Evolutionary conservation across 2,329 filamentous ascomycete genomes (phyloP), one percentile per base, ranked within the genome.

Genomic region (Colletotrichum musae): DNA sequence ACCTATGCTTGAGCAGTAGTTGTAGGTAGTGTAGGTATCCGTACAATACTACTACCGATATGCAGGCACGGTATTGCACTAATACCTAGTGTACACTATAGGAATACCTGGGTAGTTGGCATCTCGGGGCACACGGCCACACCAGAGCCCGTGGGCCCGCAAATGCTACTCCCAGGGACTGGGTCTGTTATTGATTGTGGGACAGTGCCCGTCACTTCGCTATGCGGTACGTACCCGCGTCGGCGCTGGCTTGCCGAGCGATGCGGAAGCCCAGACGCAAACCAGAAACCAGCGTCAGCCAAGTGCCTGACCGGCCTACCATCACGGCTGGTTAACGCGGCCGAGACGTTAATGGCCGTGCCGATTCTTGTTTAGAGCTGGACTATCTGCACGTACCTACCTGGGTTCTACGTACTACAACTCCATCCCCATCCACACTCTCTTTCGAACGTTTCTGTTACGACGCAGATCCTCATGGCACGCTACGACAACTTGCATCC

Each of bases 381-480:
- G 15, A 16, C 18, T 36, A 43, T 9, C 16, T 43, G 16, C 41
- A 43, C 6, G 13, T 43, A n/a, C 18, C 21, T 43, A n/a, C 18
- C 21, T 18, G 24, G 32, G 32, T 39, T 15, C 13, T 32, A 24
- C 60, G 18, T 41, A 26, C 39, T 16, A 7, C 9, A 36, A 10
- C 28, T 9, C 28, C 28, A 32, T 32, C 32, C 32, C 32, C 15
- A 13, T 21, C 52, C 24, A n/a, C 28, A 47, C 6, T 51, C 16
- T 5, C 6, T 24, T 41, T 28, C 24, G 28, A 32, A 43, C 45
- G 45, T 52, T 56, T 58, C 45, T 36, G n/a, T 16, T 50, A 21
- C 63, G 32, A 45, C 32, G 57, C 67, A 70, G 36, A 70, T 70
- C 45, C 67, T 61, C 62, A 70, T 70, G 67, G 67, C 62, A 56